Percentiles rank a stretch among this genome's conserved stretches.
phyloP scores from a whole-genome alignment of 148 eudicot species.

The Spergularia marina region DNA sequence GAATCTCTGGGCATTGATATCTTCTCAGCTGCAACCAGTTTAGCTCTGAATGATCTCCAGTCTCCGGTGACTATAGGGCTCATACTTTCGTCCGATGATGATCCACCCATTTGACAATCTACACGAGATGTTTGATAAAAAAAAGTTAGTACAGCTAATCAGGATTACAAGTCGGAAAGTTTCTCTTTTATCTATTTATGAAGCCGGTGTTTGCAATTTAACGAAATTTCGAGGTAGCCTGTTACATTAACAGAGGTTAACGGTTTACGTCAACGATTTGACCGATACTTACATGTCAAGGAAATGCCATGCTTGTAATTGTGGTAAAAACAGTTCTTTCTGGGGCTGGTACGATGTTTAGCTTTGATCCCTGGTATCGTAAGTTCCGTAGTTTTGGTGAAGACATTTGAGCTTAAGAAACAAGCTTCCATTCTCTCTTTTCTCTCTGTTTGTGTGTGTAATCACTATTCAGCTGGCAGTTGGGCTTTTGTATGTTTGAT shows the following conservation, averaged over 20 bases:
- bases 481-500: background rate
- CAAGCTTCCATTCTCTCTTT: conserved; percentile 56
- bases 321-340: conserved; percentile 18
- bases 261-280: background rate
- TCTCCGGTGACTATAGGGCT: conserved; percentile 36
- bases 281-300: conserved; percentile 46
- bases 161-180: no score
- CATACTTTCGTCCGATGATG: conserved; percentile 50
- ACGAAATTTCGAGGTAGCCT: no score
- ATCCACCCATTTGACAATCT: conserved; percentile 50
- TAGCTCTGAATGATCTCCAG: conserved; percentile 89
- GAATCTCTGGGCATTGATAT: conserved; percentile 25
- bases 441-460: background rate
- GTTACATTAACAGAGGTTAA: no score
- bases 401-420: conserved; percentile 57
- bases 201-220: no score
- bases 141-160: background rate
- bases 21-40: conserved; percentile 60
- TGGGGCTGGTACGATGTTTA: conserved; percentile 27
- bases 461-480: background rate
- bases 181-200: no score
- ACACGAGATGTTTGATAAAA: background rate
- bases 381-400: conserved; percentile 41
- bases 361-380: conserved; percentile 31
- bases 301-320: conserved; percentile 30